phyloP scores from a whole-genome alignment of 2,329 filamentous ascomycete genomes.

The Plenodomus biglobosus region DNA sequence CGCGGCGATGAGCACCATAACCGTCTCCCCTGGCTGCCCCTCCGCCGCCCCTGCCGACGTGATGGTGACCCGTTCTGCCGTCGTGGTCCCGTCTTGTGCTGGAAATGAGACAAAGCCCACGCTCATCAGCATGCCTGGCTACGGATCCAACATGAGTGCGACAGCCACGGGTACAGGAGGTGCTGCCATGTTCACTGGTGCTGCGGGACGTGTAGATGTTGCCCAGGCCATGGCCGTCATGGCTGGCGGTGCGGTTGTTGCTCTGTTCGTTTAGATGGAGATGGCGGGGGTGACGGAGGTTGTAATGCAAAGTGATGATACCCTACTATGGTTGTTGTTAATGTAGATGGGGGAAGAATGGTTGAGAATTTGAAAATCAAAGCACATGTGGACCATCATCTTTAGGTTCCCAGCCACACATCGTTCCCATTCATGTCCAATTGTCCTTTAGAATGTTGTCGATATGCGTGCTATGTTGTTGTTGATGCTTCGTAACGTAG shows the following conservation, averaged over 20 bases:
- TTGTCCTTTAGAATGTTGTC: too few species aligned
- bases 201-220: neutral
- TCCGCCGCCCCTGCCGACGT: conserved; percentile 17
- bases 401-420: too few species aligned
- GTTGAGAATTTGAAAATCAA: too few species aligned
- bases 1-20: conserved; percentile 16
- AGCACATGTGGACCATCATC: too few species aligned
- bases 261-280: neutral
- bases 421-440: too few species aligned
- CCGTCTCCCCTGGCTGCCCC: conserved; percentile 17
- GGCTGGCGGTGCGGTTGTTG: neutral
- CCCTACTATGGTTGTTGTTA: too few species aligned
- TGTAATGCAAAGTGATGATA: too few species aligned
- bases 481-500: too few species aligned
- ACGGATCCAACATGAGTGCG: neutral
- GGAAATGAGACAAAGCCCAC: conserved; percentile 22
- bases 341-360: too few species aligned
- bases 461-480: too few species aligned
- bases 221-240: neutral
- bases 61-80: conserved; percentile 20
- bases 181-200: neutral
- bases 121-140: conserved; percentile 17
- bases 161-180: neutral
- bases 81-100: conserved; percentile 15
- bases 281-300: too few species aligned